phyloP scores from a whole-genome alignment of 148 eudicot genomes.

The Camellia japonica region DNA sequence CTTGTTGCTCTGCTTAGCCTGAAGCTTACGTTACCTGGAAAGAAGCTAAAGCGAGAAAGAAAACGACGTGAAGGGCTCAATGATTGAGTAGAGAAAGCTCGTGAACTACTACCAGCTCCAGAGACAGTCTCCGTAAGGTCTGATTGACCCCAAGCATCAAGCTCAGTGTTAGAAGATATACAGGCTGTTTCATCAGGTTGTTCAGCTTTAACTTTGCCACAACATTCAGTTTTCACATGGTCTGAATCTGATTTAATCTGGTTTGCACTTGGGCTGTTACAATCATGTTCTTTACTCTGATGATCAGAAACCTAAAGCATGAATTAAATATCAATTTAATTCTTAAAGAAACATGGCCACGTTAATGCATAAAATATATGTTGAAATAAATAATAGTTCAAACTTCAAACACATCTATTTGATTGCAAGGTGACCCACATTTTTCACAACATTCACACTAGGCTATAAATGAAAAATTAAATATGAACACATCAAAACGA shows the following conservation, averaged over 20 bases:
- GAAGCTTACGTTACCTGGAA: constrained; percentile 77
- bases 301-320: constrained; percentile 41
- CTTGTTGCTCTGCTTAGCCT: constrained; percentile 68
- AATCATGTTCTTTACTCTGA: constrained; percentile 31
- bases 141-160: constrained; percentile 58
- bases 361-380: background rate
- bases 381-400: background rate
- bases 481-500: background rate
- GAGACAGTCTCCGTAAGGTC: constrained; percentile 31
- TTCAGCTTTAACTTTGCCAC: constrained; percentile 43
- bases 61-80: constrained; percentile 58
- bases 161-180: constrained; percentile 41
- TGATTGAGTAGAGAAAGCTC: constrained; percentile 48
- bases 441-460: background rate
- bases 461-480: background rate
- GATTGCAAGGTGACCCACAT: background rate
- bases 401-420: background rate
- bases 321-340: constrained; percentile 8
- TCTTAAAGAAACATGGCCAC: background rate
- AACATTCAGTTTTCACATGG: constrained; percentile 46
- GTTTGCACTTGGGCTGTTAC: constrained; percentile 19
- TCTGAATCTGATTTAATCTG: constrained; percentile 35
- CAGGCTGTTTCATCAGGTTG: constrained; percentile 42
- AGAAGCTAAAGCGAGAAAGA: constrained; percentile 73
- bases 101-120: constrained; percentile 47